A percentile compares a stretch with the other conserved stretches of the same genome.
Evolutionary conservation across 1,139 yeast species (phyloP).

Genomic region (Pichia sp.): DNA sequence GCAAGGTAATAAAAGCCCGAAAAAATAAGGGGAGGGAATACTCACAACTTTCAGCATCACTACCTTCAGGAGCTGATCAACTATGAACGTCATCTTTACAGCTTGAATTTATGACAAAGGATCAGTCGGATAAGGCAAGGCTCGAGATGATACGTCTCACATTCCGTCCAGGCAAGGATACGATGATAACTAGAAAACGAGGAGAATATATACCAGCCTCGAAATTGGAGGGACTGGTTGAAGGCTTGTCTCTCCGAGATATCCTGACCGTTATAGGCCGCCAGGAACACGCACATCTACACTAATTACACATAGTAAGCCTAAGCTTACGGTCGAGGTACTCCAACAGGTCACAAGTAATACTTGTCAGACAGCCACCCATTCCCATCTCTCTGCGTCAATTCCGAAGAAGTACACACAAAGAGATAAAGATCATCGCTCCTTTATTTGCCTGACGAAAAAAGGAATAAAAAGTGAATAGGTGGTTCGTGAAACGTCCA

Average conservation of each 20-base stretch:
- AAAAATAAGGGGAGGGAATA: background rate
- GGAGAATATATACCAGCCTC: background rate
- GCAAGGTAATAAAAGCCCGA: background rate
- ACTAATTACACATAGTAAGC: background rate
- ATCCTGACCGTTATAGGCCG: background rate
- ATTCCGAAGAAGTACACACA: conserved; percentile 83
- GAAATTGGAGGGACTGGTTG: background rate
- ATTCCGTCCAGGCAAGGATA: background rate
- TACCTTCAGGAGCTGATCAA: conserved; percentile 5
- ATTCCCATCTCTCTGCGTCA: conserved; percentile 82
- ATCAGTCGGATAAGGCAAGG: too few species aligned
- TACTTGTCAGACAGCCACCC: conserved; percentile 30
- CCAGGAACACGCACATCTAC: background rate
- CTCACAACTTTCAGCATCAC: conserved; percentile 9
- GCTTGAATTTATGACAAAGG: background rate
- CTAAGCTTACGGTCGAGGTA: conserved; percentile 10
- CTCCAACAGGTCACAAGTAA: conserved; percentile 24
- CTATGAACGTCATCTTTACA: conserved; percentile 2
- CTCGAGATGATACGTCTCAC: too few species aligned
- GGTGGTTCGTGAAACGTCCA: conserved; percentile 30
- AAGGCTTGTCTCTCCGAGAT: too few species aligned
- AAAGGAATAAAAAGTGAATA: conserved; percentile 26
- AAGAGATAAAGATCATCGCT: conserved; percentile 99
- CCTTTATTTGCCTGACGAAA: conserved; percentile 45
- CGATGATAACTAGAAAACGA: background rate